Percentiles rank a stretch among this genome's conserved stretches.
phyloP scores from a whole-genome alignment of 2,329 filamentous ascomycete genomes.

The Ophiostoma angusticollis region DNA sequence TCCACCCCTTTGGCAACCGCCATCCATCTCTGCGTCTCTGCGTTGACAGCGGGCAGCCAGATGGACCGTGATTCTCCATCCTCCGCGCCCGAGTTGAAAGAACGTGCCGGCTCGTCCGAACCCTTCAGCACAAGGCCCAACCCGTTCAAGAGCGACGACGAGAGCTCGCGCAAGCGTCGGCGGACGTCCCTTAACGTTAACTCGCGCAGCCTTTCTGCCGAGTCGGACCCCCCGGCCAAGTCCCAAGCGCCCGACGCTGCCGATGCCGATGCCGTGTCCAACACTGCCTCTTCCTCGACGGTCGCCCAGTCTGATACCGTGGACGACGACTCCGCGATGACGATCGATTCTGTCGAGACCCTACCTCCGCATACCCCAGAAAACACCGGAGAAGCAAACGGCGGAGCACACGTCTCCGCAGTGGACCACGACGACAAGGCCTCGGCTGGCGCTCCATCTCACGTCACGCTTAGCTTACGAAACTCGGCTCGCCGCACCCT shows the following conservation, averaged over 20 bases:
- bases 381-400: not conserved
- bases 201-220: conserved; percentile 41
- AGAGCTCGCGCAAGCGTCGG: conserved; percentile 45
- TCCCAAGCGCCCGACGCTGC: too few species aligned
- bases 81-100: conserved; percentile 35
- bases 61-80: conserved; percentile 39
- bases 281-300: not conserved
- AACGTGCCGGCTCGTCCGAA: conserved; percentile 50
- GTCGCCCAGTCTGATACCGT: not conserved
- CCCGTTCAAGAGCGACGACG: conserved; percentile 45
- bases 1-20: not conserved
- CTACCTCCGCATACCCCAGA: not conserved
- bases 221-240: conserved; percentile 25
- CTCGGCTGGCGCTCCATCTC: not conserved
- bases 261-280: not conserved
- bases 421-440: not conserved
- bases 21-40: too few species aligned
- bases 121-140: conserved; percentile 50
- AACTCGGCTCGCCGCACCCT: conserved; percentile 26
- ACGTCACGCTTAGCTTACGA: conserved; percentile 47
- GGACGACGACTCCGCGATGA: not conserved
- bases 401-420: not conserved
- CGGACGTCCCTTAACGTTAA: conserved; percentile 41
- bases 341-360: not conserved
- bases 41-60: conserved; percentile 32